Evolutionary conservation across 305 asterid genomes (phyloP).

Genomic region (Solanum aculeatissimum): DNA sequence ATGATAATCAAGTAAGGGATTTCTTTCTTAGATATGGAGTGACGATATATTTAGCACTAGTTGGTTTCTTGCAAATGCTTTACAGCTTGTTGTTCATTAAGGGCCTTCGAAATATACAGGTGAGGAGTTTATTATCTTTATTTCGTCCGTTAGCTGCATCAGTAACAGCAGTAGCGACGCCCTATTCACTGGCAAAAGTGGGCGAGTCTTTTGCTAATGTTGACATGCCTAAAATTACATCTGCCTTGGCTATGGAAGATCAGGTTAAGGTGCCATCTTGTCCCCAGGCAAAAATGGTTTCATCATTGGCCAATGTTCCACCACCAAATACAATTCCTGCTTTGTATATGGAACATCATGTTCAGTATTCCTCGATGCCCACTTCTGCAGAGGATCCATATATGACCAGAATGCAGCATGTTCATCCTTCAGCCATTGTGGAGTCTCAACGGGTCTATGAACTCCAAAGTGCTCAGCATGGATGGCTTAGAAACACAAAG

Average conservation of each 20-base stretch:
- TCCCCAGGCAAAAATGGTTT: background rate
- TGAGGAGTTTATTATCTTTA: constrained; percentile 30
- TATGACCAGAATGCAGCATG: constrained; percentile 12
- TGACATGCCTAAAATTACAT: background rate
- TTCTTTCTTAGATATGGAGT: background rate
- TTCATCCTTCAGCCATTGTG: background rate
- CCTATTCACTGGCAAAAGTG: constrained; percentile 12
- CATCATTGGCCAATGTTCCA: background rate
- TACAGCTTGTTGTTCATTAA: background rate
- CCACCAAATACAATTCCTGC: background rate
- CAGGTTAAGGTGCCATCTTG: background rate
- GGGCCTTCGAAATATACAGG: constrained; percentile 27
- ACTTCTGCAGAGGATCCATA: constrained; percentile 15
- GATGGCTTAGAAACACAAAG: constrained; percentile 9
- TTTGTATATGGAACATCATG: constrained; percentile 5
- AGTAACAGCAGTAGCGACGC: constrained; percentile 6
- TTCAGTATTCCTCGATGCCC: constrained; percentile 5
- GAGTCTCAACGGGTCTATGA: constrained; percentile 12
- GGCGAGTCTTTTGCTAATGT: constrained; percentile 5
- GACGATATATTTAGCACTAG: background rate
- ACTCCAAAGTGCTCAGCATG: constrained; percentile 18
- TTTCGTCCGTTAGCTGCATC: constrained; percentile 43
- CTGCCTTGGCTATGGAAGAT: background rate
- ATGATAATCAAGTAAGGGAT: constrained; percentile 39
- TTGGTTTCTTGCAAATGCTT: background rate